Base-by-base conservation (phyloP, 495 filamentous ascomycete species). In the Aspergillus saccharolyticus region DNA sequence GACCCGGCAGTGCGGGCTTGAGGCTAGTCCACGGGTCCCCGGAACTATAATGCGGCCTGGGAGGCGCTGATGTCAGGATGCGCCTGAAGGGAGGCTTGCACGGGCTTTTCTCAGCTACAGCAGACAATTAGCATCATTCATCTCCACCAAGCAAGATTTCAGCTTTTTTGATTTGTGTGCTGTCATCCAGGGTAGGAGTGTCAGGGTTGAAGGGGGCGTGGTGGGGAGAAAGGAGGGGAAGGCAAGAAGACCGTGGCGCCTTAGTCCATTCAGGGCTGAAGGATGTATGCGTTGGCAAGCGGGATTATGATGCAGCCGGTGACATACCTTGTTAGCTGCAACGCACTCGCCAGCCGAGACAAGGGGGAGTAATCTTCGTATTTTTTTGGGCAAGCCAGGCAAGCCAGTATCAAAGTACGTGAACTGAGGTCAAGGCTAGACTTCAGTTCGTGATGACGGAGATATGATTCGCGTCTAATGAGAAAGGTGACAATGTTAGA, bases 231-330 rank as follows among this genome's bases (percentile, higher is more conserved):
- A 54, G 57, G 55, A 54, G 46, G 46, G 59, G 39, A 60, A 63
- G 54, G 61, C 58, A 43, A 57, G 39, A 60, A 63, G 54, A 63
- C 58, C 55, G 60, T 64, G 64, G 66, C 65, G 62, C 64, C 52
- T 70, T 68, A 72, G 67, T 67, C 58, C 63, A 55, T 65, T 55
- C 64, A 66, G 57, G 67, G 59, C 58, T 63, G 63, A 63, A 56
- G 68, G 66, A 75, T 70, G 76, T 74, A 78, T 79, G 76, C 74
- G 76, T 75, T 79, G 76, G 76, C 76, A 79, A 66, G 66, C 61
- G 68, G 65, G 63, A 63, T 60, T 45, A 66, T 64, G 66, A 63
- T 74, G 73, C 68, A 74, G 69, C 61, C 60, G 62, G 61, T 53
- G 59, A 74, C 74, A 71, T 78, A 78, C 76, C 72, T 74, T 66